phyloP scores from a whole-genome alignment of 345 rosid genomes.

The Mercurialis annua region DNA sequence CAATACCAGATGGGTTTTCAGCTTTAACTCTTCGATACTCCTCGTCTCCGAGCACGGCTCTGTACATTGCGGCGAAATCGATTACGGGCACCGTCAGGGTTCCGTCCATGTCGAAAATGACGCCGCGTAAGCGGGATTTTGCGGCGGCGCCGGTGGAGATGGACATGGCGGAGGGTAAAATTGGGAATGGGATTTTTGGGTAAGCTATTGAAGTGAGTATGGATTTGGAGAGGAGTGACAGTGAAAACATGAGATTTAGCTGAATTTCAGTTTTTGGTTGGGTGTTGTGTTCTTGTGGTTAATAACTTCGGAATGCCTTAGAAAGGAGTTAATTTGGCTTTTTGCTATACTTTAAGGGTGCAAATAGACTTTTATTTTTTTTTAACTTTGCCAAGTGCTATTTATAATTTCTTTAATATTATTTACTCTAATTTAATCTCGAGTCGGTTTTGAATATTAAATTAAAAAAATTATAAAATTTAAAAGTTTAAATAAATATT shows the following conservation, averaged over 20 bases:
- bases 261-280: no score
- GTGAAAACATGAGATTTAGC: slow-evolving; percentile 26
- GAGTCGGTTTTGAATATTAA: no score
- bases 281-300: no score
- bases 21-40: slow-evolving; percentile 64
- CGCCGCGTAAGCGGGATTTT: slow-evolving; percentile 24
- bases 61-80: slow-evolving; percentile 88
- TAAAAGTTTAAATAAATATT: no score
- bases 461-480: no score
- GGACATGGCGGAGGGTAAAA: slow-evolving; percentile 22
- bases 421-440: no score
- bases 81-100: slow-evolving; percentile 90
- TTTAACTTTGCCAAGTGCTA: no score
- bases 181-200: slow-evolving; percentile 20
- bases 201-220: slow-evolving; percentile 2
- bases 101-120: slow-evolving; percentile 48
- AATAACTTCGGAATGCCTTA: no score
- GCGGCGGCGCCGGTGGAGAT: slow-evolving; percentile 9
- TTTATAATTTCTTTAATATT: no score
- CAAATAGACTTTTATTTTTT: no score
- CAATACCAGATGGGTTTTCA: slow-evolving; percentile 73
- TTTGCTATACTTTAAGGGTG: no score
- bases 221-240: slow-evolving; percentile 26
- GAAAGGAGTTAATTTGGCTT: no score
- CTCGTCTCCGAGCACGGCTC: slow-evolving; percentile 70